These are phyloP conservation scores for Sanghuangporus weigelae DNA, from an alignment of 1,284 basidiomycete genomes.

Conservation along the genomic window DNA sequence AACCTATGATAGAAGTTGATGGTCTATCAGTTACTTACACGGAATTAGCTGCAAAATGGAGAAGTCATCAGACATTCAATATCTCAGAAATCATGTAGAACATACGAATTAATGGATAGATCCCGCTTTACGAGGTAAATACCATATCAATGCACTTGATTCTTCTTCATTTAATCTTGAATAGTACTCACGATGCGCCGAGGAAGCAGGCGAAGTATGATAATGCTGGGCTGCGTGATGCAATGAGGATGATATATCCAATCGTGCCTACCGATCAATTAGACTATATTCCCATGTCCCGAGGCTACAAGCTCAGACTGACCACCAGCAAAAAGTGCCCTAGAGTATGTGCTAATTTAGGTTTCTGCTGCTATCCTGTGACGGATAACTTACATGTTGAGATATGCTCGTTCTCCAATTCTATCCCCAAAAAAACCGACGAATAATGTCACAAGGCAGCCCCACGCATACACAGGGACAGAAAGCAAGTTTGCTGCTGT, in stretches of 20 bases:
- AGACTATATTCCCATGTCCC: conserved; percentile 27
- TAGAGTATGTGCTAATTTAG: neutral
- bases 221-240: conserved; percentile 37
- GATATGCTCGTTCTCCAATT: conserved; percentile 37
- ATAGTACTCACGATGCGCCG: conserved; percentile 37
- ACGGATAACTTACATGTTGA: conserved; percentile 38
- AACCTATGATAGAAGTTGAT: conserved; percentile 3
- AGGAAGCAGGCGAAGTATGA: conserved; percentile 44
- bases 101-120: conserved; percentile 45
- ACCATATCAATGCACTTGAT: neutral
- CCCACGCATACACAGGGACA: conserved; percentile 47
- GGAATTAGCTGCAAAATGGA: conserved; percentile 35
- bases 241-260: conserved; percentile 49
- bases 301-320: neutral
- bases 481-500: conserved; percentile 49
- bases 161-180: neutral
- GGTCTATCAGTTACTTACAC: conserved; percentile 31
- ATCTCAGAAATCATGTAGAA: conserved; percentile 7
- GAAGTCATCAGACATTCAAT: neutral
- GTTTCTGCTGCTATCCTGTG: neutral
- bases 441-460: conserved; percentile 42
- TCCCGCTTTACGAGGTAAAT: conserved; percentile 29
- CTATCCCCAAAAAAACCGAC: conserved; percentile 47
- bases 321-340: conserved; percentile 20
- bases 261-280: conserved; percentile 29